Base-by-base conservation (phyloP, 1,139 yeast species). In the Nakaseomyces kungkrabaensis region DNA sequence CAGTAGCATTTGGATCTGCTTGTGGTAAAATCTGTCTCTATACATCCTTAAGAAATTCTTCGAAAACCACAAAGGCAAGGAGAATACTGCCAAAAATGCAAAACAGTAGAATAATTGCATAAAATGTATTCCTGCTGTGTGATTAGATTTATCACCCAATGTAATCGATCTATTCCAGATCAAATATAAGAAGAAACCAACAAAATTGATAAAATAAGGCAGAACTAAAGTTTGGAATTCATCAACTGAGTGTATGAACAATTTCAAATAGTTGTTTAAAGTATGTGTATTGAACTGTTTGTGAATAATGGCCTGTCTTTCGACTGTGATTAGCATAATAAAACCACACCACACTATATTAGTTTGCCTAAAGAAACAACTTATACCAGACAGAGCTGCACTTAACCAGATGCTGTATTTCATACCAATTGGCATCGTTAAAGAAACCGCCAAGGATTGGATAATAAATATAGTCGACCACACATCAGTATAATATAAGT, bases 401-500 rank as follows among this genome's bases (percentile, higher is more conserved):
- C 72, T 67, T 2, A 67, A 45, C 62, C 68, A 61, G 27, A 67
- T 56, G 56, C 72, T 66, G 10, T 46, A 52, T 9, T 40, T 55
- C 34, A 63, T 63, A 6, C 72, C 72, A 49, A 59, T 61, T 9
- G 73, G 72, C 26, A 57, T 48, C 9, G 68, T 63, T 38, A 65
- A 44, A 51, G 66, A 79, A 38, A 70, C 63, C 27, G 68, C 73
- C 62, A 73, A 72, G 33, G 77, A 75, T 37, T 69, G 74, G 47
- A 86, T 56, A 7, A 90, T 76, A 43, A 87, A 69, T 0, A 85
- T 74, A 0, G 94, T 78, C 0, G 97, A 79, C 97, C 97, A 89
- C 1, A 89, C 82, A 65, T 92, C 98, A 0, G 99, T 92, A 68
- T 92, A 94, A 67, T 81, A 94, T 45, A 92, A 68, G 46, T 81